phyloP scores from a whole-genome alignment of 2,329 filamentous ascomycete species.

The Aspergillus sp. region DNA sequence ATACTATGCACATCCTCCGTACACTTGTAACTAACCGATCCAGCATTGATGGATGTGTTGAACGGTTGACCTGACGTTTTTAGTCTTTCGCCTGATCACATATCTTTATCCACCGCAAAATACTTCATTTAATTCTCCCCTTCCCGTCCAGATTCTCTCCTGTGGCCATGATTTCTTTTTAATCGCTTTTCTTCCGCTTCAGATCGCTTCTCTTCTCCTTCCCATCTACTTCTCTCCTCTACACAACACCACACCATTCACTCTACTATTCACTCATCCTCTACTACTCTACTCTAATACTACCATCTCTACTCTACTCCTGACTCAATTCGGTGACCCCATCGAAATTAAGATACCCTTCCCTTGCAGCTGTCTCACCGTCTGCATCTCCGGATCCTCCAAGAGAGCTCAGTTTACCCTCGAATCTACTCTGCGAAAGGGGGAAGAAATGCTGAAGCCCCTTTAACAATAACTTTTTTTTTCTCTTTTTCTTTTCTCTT shows the following conservation, averaged over 20 bases:
- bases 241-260: slow-evolving; percentile 2
- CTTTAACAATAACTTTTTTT: slow-evolving; percentile 10
- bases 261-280: slow-evolving; percentile 1
- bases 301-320: background rate
- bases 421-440: slow-evolving; percentile 1
- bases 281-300: slow-evolving; percentile 6
- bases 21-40: no score
- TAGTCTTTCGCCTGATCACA: slow-evolving; percentile 1
- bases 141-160: slow-evolving; percentile 22
- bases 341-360: background rate
- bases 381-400: background rate
- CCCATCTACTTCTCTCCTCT: slow-evolving; percentile 7
- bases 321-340: background rate
- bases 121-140: slow-evolving; percentile 23
- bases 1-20: no score
- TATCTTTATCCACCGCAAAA: background rate
- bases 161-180: slow-evolving; percentile 7
- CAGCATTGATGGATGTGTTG: background rate
- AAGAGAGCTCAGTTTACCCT: no score
- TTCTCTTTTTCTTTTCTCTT: slow-evolving; percentile 13
- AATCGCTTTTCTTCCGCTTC: slow-evolving; percentile 4
- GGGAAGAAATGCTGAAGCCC: slow-evolving; percentile 18
- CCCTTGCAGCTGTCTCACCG: background rate
- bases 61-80: slow-evolving; percentile 3
- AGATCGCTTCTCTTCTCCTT: slow-evolving; percentile 2